phyloP scores from a whole-genome alignment of 2,329 filamentous ascomycete species.

The Hypoxylon sp. region DNA sequence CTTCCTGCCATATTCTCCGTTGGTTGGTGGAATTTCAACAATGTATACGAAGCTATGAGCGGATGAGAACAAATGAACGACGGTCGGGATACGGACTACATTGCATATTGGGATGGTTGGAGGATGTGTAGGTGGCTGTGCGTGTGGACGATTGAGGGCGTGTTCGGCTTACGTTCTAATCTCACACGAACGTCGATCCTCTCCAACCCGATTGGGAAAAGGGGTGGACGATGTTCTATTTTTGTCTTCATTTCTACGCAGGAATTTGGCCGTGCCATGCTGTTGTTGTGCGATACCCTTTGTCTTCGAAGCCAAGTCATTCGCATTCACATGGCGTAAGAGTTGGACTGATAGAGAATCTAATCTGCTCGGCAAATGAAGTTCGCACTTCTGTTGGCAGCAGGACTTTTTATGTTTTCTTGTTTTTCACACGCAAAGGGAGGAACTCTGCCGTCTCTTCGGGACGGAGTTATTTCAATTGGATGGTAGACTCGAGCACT shows the following conservation, averaged over 20 bases:
- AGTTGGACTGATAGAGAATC: constrained; percentile 53
- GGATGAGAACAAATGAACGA: constrained; percentile 45
- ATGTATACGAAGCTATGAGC: constrained; percentile 53
- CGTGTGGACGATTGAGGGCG: constrained; percentile 28
- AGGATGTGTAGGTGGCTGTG: constrained; percentile 39
- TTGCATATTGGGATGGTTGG: constrained; percentile 14
- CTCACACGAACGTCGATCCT: constrained; percentile 43
- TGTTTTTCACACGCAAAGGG: constrained; percentile 18
- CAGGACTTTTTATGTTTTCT: constrained; percentile 43
- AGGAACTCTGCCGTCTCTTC: constrained; percentile 25
- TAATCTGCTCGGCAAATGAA: constrained; percentile 55
- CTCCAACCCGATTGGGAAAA: constrained; percentile 26
- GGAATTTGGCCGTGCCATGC: constrained; percentile 54
- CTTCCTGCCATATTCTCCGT: constrained; percentile 40
- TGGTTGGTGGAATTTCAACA: constrained; percentile 44
- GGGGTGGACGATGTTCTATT: constrained; percentile 47
- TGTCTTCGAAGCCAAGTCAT: constrained; percentile 53
- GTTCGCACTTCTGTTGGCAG: constrained; percentile 57
- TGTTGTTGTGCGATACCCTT: constrained; percentile 53
- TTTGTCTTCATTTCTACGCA: constrained; percentile 52
- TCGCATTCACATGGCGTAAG: constrained; percentile 55
- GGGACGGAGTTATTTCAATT: constrained; percentile 42
- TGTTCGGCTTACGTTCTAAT: constrained; percentile 44
- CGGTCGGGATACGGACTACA: constrained; percentile 28
- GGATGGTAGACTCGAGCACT: constrained; percentile 36